Conservation (phyloP, 345 rosid genomes). For the Populus nigra region DNA sequence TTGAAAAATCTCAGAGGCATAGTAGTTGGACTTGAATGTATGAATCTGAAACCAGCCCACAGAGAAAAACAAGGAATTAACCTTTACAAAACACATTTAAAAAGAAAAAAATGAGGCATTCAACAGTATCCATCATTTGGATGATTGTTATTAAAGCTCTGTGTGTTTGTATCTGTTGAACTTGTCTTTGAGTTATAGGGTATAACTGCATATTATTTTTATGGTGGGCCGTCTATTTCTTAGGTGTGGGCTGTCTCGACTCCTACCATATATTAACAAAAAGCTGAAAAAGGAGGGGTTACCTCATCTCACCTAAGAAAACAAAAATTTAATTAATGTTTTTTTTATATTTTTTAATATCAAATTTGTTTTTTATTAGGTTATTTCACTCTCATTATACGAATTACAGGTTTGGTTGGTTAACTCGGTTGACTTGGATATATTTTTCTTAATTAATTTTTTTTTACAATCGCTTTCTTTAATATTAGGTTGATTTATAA, state of each 20-base stretch:
- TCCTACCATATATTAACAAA: not conserved
- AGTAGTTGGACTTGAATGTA: no score
- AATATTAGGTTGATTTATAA: rapidly evolving
- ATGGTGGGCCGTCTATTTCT: conserved; percentile 6
- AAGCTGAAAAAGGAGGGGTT: no score
- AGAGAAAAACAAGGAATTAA: not conserved
- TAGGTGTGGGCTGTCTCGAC: conserved; percentile 6
- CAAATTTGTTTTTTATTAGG: no score
- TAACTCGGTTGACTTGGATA: rapidly evolving
- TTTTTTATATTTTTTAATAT: no score
- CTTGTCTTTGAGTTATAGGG: not conserved
- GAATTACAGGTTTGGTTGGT: rapidly evolving
- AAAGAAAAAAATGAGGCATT: not conserved
- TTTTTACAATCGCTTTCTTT: no score
- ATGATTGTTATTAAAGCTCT: not conserved
- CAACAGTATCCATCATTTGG: not conserved
- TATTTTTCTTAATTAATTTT: no score
- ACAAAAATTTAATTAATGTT: no score
- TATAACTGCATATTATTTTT: no score
- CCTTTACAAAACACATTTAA: not conserved
- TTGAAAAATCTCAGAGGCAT: no score
- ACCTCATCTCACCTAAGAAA: no score
- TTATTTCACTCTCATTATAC: rapidly evolving
- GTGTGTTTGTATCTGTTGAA: not conserved
- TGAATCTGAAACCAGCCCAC: no score